A percentile compares a stretch with the other conserved stretches of the same genome.
Evolutionary conservation across 2,329 filamentous ascomycete species (phyloP).

Genomic region (Aspergillus niger): DNA sequence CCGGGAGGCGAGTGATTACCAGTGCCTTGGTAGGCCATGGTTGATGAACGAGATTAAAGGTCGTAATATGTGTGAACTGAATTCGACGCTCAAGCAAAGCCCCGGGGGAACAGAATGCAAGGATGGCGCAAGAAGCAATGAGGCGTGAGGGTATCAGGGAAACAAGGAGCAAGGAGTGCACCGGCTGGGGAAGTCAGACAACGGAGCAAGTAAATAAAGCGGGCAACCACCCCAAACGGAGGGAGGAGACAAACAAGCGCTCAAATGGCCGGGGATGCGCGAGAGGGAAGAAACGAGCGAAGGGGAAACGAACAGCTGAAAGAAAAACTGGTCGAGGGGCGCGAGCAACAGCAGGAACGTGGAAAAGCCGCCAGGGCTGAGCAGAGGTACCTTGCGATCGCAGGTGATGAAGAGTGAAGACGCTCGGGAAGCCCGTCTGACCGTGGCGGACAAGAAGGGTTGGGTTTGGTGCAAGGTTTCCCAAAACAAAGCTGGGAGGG

Average conservation of each 20-base stretch:
- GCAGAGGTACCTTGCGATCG: conserved; percentile 19
- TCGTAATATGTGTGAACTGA: conserved; percentile 13
- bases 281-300: conserved; percentile 15
- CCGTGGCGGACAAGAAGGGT: neutral
- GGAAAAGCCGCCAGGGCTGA: conserved; percentile 30
- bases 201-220: conserved; percentile 5
- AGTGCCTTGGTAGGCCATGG: conserved; percentile 67
- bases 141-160: conserved; percentile 23
- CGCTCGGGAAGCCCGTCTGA: neutral
- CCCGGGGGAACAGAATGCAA: conserved; percentile 20
- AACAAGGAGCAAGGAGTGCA: conserved; percentile 19
- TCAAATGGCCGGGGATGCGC: conserved; percentile 2
- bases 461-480: conserved; percentile 14
- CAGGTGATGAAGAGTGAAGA: neutral
- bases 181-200: conserved; percentile 17
- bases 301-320: conserved; percentile 14
- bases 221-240: conserved; percentile 8
- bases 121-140: conserved; percentile 15
- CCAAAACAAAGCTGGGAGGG: conserved; percentile 18
- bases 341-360: conserved; percentile 25
- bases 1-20: conserved; percentile 44
- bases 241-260: conserved; percentile 11
- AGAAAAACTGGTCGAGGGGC: conserved; percentile 19
- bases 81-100: conserved; percentile 16
- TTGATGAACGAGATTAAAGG: conserved; percentile 25